These are phyloP conservation scores for Nannochloropsis gaditana DNA, from an alignment of 108 stramenopile genomes.

Conservation along the genomic window DNA sequence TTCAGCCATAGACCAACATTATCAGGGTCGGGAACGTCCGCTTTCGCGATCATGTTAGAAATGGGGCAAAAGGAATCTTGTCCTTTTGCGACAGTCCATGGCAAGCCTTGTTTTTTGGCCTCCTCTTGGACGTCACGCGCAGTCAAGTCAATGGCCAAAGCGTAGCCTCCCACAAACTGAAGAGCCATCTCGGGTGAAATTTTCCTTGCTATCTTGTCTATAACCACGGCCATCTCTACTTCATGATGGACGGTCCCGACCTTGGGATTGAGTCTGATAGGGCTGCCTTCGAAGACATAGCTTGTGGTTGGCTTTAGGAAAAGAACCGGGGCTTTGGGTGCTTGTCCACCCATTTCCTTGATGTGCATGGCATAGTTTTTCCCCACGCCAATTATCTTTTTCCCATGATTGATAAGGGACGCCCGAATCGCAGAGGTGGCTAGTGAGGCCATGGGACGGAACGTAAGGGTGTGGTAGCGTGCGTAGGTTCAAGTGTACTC, in stretches of 20 bases:
- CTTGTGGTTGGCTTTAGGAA: not conserved
- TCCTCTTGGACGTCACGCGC: constrained; percentile 13
- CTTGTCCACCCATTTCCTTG: not conserved
- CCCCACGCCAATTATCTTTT: not conserved
- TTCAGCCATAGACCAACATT: not conserved
- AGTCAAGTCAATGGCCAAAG: not conserved
- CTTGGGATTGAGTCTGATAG: not conserved
- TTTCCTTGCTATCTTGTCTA: constrained; percentile 1
- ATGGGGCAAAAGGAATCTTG: not conserved
- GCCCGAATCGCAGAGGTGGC: not conserved
- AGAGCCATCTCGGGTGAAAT: not conserved
- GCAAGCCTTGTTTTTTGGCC: constrained; percentile 4
- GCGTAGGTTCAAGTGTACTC: too few species aligned
- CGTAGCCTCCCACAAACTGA: not conserved
- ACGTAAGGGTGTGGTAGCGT: too few species aligned
- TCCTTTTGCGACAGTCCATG: not conserved
- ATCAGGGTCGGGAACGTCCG: not conserved
- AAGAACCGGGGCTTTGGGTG: not conserved
- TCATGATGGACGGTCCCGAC: constrained; percentile 1
- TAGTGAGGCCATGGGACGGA: too few species aligned
- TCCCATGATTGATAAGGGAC: not conserved
- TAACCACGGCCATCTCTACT: not conserved
- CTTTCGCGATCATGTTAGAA: not conserved
- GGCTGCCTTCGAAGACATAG: not conserved
- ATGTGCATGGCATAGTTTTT: not conserved